Percentiles rank a stretch among this genome's conserved stretches.
These are phyloP conservation scores for Pyrenula aspistea DNA, from an alignment of 495 filamentous ascomycete genomes.

Conservation along the genomic window DNA sequence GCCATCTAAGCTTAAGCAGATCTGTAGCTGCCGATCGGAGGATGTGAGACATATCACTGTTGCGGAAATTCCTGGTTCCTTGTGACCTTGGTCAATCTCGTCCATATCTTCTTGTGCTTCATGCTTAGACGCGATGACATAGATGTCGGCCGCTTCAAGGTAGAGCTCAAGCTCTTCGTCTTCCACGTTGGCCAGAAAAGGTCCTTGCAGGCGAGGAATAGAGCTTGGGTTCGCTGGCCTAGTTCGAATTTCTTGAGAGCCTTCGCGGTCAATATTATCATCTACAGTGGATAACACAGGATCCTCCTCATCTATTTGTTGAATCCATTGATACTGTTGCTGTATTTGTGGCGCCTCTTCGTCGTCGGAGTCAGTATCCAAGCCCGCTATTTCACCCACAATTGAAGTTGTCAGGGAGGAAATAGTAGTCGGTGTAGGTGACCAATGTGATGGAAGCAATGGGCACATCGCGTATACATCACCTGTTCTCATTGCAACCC, in stretches of 20 bases:
- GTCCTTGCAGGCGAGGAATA: constrained; percentile 73
- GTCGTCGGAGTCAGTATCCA: constrained; percentile 44
- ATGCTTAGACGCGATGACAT: constrained; percentile 40
- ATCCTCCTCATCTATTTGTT: constrained; percentile 69
- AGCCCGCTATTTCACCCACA: constrained; percentile 48
- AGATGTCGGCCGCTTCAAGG: constrained; percentile 49
- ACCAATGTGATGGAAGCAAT: constrained; percentile 70
- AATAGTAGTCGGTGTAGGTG: constrained; percentile 60
- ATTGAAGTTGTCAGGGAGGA: constrained; percentile 67
- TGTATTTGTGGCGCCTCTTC: constrained; percentile 35
- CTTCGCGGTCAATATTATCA: constrained; percentile 15
- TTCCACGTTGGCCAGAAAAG: constrained; percentile 58
- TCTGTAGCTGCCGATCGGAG: constrained; percentile 56
- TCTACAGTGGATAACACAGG: constrained; percentile 35
- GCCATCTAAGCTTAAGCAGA: constrained; percentile 70
- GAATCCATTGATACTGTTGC: constrained; percentile 74
- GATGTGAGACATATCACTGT: constrained; percentile 66
- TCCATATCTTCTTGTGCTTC: constrained; percentile 37
- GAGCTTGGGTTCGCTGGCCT: constrained; percentile 59
- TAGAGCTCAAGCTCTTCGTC: constrained; percentile 50
- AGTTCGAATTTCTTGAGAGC: constrained; percentile 46
- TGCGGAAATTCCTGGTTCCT: constrained; percentile 55
- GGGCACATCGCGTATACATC: constrained; percentile 89
- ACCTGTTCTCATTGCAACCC: constrained; percentile 79
- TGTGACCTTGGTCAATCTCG: constrained; percentile 36